Evolutionary conservation across 352 stramenopile genomes (phyloP).

Genomic region (Phytophthora sojae): DNA sequence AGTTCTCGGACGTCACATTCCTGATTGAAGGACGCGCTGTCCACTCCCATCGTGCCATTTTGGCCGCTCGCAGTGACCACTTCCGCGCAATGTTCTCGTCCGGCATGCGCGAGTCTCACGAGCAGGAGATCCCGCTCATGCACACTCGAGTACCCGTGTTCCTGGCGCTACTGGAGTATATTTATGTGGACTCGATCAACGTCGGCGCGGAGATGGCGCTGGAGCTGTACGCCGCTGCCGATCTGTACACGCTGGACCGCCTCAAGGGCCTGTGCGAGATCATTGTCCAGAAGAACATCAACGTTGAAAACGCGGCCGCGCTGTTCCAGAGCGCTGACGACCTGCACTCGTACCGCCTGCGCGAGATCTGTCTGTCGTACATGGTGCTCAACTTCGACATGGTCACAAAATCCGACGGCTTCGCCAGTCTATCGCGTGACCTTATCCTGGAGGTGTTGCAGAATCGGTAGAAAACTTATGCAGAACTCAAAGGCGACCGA

Average conservation of each 20-base stretch:
- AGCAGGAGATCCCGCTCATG: slow-evolving; percentile 88
- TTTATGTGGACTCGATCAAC: slow-evolving; percentile 97
- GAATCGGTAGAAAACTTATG: slow-evolving; percentile 66
- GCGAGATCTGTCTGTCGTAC: slow-evolving; percentile 91
- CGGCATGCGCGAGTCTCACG: slow-evolving; percentile 92
- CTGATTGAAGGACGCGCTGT: slow-evolving; percentile 86
- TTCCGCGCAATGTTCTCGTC: slow-evolving; percentile 96
- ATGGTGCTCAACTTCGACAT: slow-evolving; percentile 92
- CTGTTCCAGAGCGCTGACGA: slow-evolving; percentile 90
- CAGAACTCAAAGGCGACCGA: slow-evolving; percentile 5
- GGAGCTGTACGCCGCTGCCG: slow-evolving; percentile 94
- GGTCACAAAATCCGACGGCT: slow-evolving; percentile 92
- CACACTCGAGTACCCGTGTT: slow-evolving; percentile 94
- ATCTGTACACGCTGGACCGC: slow-evolving; percentile 95
- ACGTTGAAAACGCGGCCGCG: slow-evolving; percentile 84
- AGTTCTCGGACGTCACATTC: slow-evolving; percentile 92
- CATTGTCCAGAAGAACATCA: slow-evolving; percentile 91
- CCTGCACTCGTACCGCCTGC: slow-evolving; percentile 80
- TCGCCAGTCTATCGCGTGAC: slow-evolving; percentile 84
- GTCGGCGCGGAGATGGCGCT: slow-evolving; percentile 93
- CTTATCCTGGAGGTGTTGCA: slow-evolving; percentile 92
- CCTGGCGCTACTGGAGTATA: slow-evolving; percentile 95
- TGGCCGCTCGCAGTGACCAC: slow-evolving; percentile 94
- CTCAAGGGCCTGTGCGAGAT: slow-evolving; percentile 93
- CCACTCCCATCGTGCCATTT: slow-evolving; percentile 90